Conservation (phyloP, 2,329 filamentous ascomycete species). For the Aspergillus sp. region DNA sequence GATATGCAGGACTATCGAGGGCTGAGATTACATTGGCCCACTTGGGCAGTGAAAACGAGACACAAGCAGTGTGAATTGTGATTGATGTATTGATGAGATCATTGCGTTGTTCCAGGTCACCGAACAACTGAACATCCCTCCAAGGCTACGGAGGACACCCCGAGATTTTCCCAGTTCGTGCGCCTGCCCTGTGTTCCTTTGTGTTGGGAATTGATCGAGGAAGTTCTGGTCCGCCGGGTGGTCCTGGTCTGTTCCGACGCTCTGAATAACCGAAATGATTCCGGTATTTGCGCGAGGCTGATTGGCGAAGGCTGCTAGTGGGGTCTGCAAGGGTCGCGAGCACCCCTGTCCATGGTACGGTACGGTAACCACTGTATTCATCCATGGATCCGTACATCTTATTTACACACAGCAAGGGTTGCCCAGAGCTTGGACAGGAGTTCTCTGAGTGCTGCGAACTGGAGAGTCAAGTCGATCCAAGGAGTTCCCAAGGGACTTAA, state of each 20-base stretch:
- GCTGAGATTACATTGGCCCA: neutral
- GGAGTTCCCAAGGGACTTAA: neutral
- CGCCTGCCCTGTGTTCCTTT: neutral
- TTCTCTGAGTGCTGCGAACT: neutral
- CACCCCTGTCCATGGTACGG: constrained; percentile 14
- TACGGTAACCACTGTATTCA: constrained; percentile 13
- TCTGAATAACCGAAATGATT: constrained; percentile 12
- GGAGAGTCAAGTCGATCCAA: neutral
- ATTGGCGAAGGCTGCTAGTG: constrained; percentile 12
- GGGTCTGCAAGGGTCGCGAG: constrained; percentile 17
- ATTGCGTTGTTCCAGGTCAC: neutral
- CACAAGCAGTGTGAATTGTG: neutral
- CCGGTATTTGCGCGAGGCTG: constrained; percentile 12
- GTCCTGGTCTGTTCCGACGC: neutral
- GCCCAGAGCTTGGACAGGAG: too few relatives aligned
- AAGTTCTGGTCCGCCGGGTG: neutral
- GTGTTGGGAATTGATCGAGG: neutral
- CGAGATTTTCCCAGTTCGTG: neutral
- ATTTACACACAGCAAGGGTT: constrained; percentile 1
- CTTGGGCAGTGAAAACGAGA: neutral
- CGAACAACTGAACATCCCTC: neutral
- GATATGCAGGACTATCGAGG: neutral
- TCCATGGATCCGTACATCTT: constrained; percentile 21
- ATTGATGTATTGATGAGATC: constrained; percentile 8
- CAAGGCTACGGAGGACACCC: neutral